Conservation (phyloP, 371 early-diverging fungal species). For the Apophysomyces trapeziformis region DNA sequence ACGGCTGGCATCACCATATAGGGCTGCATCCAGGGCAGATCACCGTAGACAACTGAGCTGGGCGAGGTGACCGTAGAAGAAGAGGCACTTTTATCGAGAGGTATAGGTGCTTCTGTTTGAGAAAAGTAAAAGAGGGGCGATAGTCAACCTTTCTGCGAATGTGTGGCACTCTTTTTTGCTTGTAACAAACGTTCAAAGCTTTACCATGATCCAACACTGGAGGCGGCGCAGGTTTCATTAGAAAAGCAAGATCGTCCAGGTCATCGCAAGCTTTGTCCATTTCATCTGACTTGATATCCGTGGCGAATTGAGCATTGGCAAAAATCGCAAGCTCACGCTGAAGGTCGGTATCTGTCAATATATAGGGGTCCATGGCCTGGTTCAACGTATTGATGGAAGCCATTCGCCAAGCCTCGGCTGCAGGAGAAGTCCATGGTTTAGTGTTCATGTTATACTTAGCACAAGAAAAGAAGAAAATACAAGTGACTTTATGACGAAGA, state of each 20-base stretch:
- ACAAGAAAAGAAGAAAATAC: not conserved
- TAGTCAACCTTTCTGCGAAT: too few relatives aligned
- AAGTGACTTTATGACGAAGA: not conserved
- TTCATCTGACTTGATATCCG: not conserved
- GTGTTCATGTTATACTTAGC: not conserved
- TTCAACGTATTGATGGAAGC: conserved; percentile 35
- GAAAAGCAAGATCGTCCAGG: not conserved
- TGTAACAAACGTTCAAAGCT: too few relatives aligned
- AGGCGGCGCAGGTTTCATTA: not conserved
- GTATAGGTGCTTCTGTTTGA: too few relatives aligned
- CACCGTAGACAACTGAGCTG: too few relatives aligned
- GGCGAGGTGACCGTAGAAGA: too few relatives aligned
- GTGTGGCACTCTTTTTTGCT: too few relatives aligned
- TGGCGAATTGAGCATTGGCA: conserved; percentile 61
- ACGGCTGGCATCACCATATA: not conserved
- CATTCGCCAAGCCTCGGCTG: conserved; percentile 1
- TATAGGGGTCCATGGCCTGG: conserved; percentile 36
- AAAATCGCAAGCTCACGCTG: conserved; percentile 44
- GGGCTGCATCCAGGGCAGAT: not conserved
- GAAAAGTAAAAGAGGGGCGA: too few relatives aligned
- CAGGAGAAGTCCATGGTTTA: not conserved
- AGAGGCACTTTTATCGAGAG: too few relatives aligned
- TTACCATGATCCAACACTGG: not conserved
- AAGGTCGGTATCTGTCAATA: conserved; percentile 42
- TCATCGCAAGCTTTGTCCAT: not conserved